Base-by-base conservation (phyloP, 2,329 filamentous ascomycete species). In the Neofusicoccum ribis region DNA sequence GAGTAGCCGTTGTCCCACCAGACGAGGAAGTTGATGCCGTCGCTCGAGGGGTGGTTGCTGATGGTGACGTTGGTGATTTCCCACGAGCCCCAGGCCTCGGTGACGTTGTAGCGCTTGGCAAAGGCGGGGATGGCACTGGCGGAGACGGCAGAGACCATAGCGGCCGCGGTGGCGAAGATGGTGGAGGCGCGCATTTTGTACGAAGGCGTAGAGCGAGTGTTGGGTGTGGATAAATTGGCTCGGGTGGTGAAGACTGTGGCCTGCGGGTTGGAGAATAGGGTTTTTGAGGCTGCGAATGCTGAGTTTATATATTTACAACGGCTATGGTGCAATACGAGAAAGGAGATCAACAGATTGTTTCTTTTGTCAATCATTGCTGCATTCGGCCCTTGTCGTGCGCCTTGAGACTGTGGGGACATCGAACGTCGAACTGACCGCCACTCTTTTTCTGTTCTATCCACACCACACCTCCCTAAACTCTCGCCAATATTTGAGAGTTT, bases 51-150 rank as follows among this genome's bases (percentile, higher is more conserved):
- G 43, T 46, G 31, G 43, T 17, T n/a, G 41, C n/a, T 47, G 31
- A 20, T 14, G n/a, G 56, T 60, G 27, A 60, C 8, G 56, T 60
- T 60, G 56, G 41, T 60, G 56, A 60, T 27, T n/a, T 60, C 15
- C 56, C 56, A 60, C 27, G 27, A n/a, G 27, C 56, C 56, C 56
- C 56, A 60, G 8, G 56, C 56, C 43, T 60, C 15, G 41, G 56
- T 60, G 56, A 60, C 27, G 43, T 60, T 60, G 31, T 47, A 60
- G 54, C 54, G 54, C 41, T 60, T 60, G 12, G 56, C 56, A 31
- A 47, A 37, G 15, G 56, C 37, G 17, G 56, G 56, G 27, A 60
- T 36, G 15, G 17, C 31, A 43, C 27, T 27, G 27, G 41, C 56
- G 2, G 56, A 60, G 9, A 37, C 56, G 41, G 43, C 17, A 15